Conservation (phyloP, 805 yeast species). For the Martiniozyma abietophila region DNA sequence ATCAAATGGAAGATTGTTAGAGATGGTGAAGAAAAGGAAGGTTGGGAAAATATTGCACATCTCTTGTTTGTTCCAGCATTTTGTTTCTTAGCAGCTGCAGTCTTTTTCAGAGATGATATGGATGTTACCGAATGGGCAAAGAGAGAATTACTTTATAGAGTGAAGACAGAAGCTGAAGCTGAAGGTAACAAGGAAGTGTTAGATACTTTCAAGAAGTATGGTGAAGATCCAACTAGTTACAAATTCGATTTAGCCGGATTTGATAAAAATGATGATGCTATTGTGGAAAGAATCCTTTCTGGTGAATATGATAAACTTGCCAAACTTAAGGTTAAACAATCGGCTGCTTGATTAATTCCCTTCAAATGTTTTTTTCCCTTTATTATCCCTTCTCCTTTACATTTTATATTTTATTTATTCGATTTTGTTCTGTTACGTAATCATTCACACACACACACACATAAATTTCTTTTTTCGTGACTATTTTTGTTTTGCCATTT, state of each 20-base stretch:
- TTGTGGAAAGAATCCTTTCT: slow-evolving; percentile 70
- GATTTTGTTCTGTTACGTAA: too few species aligned
- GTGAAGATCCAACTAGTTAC: slow-evolving; percentile 31
- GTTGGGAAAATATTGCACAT: slow-evolving; percentile 75
- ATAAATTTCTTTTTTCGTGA: slow-evolving; percentile 7
- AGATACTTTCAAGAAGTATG: slow-evolving; percentile 29
- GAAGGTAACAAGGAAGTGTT: slow-evolving; percentile 48
- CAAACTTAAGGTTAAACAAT: slow-evolving; percentile 41
- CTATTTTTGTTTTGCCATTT: too few species aligned
- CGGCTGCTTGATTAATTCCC: too few species aligned
- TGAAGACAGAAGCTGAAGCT: slow-evolving; percentile 53
- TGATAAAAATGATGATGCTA: slow-evolving; percentile 62
- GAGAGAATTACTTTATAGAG: slow-evolving; percentile 70
- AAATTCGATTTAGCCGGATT: slow-evolving; percentile 47
- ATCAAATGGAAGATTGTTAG: slow-evolving; percentile 72
- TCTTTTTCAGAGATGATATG: slow-evolving; percentile 41
- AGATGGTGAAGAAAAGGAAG: slow-evolving; percentile 62
- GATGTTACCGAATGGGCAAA: slow-evolving; percentile 69
- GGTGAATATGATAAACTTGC: slow-evolving; percentile 76
- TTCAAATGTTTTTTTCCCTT: too few species aligned
- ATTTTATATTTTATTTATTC: too few species aligned
- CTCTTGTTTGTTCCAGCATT: slow-evolving; percentile 66
- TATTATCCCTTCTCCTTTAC: too few species aligned
- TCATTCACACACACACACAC: neutral
- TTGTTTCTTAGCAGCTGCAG: slow-evolving; percentile 42